Evolutionary conservation across 768 basidiomycete species (phyloP).

Genomic region (Gloeopeniophorella convolvens): DNA sequence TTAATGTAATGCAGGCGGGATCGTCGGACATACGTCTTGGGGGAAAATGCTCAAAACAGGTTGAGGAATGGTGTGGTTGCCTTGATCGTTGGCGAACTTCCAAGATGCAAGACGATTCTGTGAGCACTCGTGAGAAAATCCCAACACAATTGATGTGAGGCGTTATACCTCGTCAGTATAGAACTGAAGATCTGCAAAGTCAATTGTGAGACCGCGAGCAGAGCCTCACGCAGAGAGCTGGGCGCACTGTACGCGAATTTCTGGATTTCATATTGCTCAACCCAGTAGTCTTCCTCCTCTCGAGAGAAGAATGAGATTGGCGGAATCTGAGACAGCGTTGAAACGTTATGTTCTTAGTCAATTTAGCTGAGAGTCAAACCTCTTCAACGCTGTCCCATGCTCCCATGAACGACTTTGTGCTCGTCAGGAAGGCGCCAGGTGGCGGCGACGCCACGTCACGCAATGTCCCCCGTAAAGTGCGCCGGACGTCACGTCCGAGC

Average conservation of each 20-base stretch:
- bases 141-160: no score
- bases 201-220: neutral
- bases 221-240: neutral
- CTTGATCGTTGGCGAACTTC: slow-evolving; percentile 34
- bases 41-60: slow-evolving; percentile 38
- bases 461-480: slow-evolving; percentile 51
- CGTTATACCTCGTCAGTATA: slow-evolving; percentile 46
- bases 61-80: slow-evolving; percentile 37
- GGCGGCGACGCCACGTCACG: slow-evolving; percentile 49
- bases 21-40: slow-evolving; percentile 27
- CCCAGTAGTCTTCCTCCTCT: slow-evolving; percentile 65
- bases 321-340: slow-evolving; percentile 41
- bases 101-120: slow-evolving; percentile 37
- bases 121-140: neutral
- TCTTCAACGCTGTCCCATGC: slow-evolving; percentile 45
- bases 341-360: neutral
- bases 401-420: slow-evolving; percentile 41
- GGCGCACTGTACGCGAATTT: slow-evolving; percentile 57
- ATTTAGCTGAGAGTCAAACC: slow-evolving; percentile 24
- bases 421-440: slow-evolving; percentile 48
- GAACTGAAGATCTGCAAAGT: slow-evolving; percentile 50
- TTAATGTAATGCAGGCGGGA: neutral
- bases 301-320: slow-evolving; percentile 52
- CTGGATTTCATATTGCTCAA: slow-evolving; percentile 51
- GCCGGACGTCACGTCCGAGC: slow-evolving; percentile 48